Evolutionary conservation across 768 basidiomycete species (phyloP).

Genomic region (Trametes meyenii): DNA sequence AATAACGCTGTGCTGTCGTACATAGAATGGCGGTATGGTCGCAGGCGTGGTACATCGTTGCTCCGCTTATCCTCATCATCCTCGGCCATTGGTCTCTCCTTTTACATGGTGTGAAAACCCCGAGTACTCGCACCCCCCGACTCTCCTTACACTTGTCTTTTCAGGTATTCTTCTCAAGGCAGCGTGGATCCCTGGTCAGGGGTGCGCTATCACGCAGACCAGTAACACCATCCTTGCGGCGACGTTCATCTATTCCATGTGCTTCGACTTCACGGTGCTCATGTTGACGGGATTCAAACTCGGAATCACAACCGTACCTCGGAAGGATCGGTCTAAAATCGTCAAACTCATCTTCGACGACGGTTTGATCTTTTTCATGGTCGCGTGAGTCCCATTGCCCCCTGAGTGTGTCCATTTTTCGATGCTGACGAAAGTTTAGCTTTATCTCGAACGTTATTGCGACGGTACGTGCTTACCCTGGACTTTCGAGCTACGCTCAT

Average conservation of each 20-base stretch:
- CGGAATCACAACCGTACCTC: constrained; percentile 31
- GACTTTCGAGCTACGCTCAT: not conserved
- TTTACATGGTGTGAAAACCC: constrained; percentile 50
- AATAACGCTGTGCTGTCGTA: not conserved
- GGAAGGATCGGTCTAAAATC: constrained; percentile 46
- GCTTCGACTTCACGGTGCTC: constrained; percentile 62
- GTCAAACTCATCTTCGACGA: constrained; percentile 69
- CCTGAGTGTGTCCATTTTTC: not conserved
- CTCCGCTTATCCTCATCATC: constrained; percentile 53
- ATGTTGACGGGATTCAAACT: constrained; percentile 64
- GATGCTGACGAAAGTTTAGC: constrained; percentile 34
- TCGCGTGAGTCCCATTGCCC: constrained; percentile 53
- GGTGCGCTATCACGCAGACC: constrained; percentile 60
- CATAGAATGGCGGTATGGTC: constrained; percentile 67
- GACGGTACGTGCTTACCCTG: constrained; percentile 28
- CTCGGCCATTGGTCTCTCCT: constrained; percentile 74
- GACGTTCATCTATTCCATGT: constrained; percentile 65
- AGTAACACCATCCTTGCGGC: constrained; percentile 65
- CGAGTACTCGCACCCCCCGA: not conserved
- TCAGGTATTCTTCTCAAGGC: constrained; percentile 64
- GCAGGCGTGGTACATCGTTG: constrained; percentile 54
- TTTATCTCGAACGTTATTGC: constrained; percentile 46
- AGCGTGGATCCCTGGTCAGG: constrained; percentile 50
- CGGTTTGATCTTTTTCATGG: constrained; percentile 73
- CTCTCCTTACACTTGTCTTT: not conserved